phyloP scores from a whole-genome alignment of 225 moss, liverwort and hornwort genomes.

The Takakia lepidozioides region DNA sequence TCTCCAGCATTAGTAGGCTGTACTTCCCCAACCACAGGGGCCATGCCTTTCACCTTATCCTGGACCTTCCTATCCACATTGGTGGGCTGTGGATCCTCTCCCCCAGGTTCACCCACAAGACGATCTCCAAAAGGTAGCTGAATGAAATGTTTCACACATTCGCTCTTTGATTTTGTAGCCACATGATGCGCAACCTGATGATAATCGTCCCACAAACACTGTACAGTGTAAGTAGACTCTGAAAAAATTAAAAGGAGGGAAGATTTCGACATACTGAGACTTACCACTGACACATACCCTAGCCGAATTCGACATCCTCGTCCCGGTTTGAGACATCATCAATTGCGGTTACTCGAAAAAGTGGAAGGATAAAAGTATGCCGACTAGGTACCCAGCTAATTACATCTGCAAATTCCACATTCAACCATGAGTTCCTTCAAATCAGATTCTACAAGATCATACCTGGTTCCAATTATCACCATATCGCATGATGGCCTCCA shows the following conservation, averaged over 20 bases:
- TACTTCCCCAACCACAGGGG: conserved; percentile 7
- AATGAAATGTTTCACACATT: conserved; percentile 74
- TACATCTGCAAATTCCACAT: too few relatives aligned
- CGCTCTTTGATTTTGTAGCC: conserved; percentile 51
- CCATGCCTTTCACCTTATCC: conserved; percentile 1
- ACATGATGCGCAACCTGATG: conserved; percentile 63
- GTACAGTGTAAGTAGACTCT: too few relatives aligned
- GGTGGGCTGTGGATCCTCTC: conserved; percentile 14
- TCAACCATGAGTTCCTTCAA: too few relatives aligned
- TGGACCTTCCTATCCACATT: conserved; percentile 9
- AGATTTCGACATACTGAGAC: too few relatives aligned
- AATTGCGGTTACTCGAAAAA: too few relatives aligned
- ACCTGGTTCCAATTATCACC: conserved; percentile 90
- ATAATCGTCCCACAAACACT: too few relatives aligned
- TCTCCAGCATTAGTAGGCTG: conserved; percentile 3
- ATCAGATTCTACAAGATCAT: background rate
- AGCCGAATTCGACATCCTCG: too few relatives aligned
- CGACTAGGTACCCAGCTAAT: too few relatives aligned
- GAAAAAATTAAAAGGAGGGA: too few relatives aligned
- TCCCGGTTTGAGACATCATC: too few relatives aligned
- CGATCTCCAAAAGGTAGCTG: conserved; percentile 71
- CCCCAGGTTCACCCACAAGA: conserved; percentile 14
- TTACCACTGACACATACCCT: too few relatives aligned
- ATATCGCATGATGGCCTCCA: conserved; percentile 74
- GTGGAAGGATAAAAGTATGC: too few relatives aligned